A percentile compares a stretch with the other conserved stretches of the same genome.
phyloP scores from a whole-genome alignment of 176 grass and related monocot genomes.

The Thalia dealbata region DNA sequence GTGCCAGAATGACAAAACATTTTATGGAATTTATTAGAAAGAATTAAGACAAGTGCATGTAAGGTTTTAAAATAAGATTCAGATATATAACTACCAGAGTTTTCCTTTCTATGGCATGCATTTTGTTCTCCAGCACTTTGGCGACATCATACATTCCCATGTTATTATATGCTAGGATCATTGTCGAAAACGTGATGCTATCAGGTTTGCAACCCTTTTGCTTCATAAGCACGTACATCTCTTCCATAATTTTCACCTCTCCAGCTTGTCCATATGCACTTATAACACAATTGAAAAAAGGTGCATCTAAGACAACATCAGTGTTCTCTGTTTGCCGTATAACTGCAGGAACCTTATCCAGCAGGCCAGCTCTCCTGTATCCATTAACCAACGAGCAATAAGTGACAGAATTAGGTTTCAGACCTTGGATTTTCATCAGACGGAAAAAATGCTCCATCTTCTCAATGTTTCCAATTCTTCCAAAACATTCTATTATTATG shows the following conservation, averaged over 20 bases:
- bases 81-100: constrained; percentile 22
- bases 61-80: neutral
- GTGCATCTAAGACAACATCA: constrained; percentile 57
- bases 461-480: constrained; percentile 51
- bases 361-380: constrained; percentile 56
- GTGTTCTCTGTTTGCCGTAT: constrained; percentile 77
- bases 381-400: constrained; percentile 75
- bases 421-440: constrained; percentile 73
- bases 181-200: constrained; percentile 49
- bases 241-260: constrained; percentile 80
- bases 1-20: neutral
- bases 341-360: constrained; percentile 58
- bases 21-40: neutral
- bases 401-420: constrained; percentile 66
- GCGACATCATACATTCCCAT: constrained; percentile 53
- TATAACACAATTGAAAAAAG: constrained; percentile 85
- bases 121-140: constrained; percentile 34
- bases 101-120: constrained; percentile 24
- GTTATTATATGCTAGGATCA: constrained; percentile 55
- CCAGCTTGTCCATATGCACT: constrained; percentile 55
- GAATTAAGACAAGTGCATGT: too few relatives aligned
- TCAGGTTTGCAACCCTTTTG: constrained; percentile 75
- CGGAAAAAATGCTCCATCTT: constrained; percentile 89
- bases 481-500: constrained; percentile 65
- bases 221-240: constrained; percentile 70